Base-by-base conservation (phyloP, 2,329 filamentous ascomycete species). In the Coniochaeta ligniaria region DNA sequence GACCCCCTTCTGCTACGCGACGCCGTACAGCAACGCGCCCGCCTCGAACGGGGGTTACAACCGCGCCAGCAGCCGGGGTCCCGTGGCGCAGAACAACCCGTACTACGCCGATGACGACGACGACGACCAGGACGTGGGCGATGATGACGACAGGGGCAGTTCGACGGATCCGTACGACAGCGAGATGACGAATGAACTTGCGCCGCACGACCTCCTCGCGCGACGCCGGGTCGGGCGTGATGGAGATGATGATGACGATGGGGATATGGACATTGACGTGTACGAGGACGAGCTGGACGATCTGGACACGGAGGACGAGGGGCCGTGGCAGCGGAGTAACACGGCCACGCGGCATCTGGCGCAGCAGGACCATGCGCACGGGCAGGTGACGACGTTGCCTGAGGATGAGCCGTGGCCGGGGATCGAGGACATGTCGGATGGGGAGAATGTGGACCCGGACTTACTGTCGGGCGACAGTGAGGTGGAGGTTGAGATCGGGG, bases 1-100 rank as follows among this genome's bases (percentile, higher is more conserved):
- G 14, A 85, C 82, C 0, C 88, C 87, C 0, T 86, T 86, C 64
- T 86, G 85, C n/a, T 92, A 92, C 67, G 88, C 88, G 2, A 93
- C 90, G 0, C 90, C 90, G 0, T 80, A 88, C 69, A 92, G 88
- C 67, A 87, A 86, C 63, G 83, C 78, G 3, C 71, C 77, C 14
- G 79, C 82, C 59, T 63, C 73, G 20, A 74, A 75, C 38, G 38
- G 7, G 35, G 31, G 35, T 3, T 41, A 41, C 38, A 41, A 41
- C 8, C 66, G 66, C 1, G 64, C 59, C 0, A 64, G 63, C 28
- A 67, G 68, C 59, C 65, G 66, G 2, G 63, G 63, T 59, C 63
- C 66, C 33, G 61, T 52, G 22, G 28, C 58, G 38, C 38, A 61
- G 8, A 52, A 61, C 7, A 58, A 59, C 50, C 54, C 67, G 59